Conservation (phyloP, 192 early-diverging fungal species). For the Gigaspora rosea region DNA sequence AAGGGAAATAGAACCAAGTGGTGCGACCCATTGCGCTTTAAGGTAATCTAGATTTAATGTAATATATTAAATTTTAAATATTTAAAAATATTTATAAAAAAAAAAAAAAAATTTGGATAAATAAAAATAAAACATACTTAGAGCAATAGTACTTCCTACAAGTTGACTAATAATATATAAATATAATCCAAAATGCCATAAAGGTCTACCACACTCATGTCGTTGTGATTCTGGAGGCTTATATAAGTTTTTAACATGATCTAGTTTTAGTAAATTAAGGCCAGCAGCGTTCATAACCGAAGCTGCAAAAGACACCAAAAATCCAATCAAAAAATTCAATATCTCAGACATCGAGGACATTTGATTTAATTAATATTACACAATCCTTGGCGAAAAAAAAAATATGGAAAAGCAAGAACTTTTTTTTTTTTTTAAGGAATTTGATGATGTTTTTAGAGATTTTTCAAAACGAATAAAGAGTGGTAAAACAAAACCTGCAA, state of each 20-base stretch:
- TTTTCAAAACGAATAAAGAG: no score
- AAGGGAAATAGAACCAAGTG: slow-evolving; percentile 54
- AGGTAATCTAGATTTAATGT: slow-evolving; percentile 51
- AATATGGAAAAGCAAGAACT: no score
- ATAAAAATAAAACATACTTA: slow-evolving; percentile 46
- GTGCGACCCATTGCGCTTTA: slow-evolving; percentile 65
- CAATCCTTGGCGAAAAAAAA: no score
- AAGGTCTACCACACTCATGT: slow-evolving; percentile 58
- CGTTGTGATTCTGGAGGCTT: slow-evolving; percentile 42
- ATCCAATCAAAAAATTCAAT: slow-evolving; percentile 48
- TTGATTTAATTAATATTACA: no score
- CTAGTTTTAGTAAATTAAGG: slow-evolving; percentile 60
- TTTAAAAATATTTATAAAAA: slow-evolving; percentile 39
- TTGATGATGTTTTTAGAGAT: no score
- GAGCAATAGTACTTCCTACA: slow-evolving; percentile 57
- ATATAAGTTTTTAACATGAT: slow-evolving; percentile 54
- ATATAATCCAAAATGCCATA: slow-evolving; percentile 63
- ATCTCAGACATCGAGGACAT: slow-evolving; percentile 36
- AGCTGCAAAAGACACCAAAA: slow-evolving; percentile 46
- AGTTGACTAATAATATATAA: slow-evolving; percentile 57
- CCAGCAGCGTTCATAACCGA: slow-evolving; percentile 58
- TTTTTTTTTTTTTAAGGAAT: no score
- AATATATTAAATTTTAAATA: slow-evolving; percentile 25
- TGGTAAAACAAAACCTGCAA: no score
- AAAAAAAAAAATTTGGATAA: slow-evolving; percentile 16